Evolutionary conservation across 2,329 filamentous ascomycete genomes (phyloP), one percentile per base, ranked within the genome.

Genomic region (Lachnellula hyalina): DNA sequence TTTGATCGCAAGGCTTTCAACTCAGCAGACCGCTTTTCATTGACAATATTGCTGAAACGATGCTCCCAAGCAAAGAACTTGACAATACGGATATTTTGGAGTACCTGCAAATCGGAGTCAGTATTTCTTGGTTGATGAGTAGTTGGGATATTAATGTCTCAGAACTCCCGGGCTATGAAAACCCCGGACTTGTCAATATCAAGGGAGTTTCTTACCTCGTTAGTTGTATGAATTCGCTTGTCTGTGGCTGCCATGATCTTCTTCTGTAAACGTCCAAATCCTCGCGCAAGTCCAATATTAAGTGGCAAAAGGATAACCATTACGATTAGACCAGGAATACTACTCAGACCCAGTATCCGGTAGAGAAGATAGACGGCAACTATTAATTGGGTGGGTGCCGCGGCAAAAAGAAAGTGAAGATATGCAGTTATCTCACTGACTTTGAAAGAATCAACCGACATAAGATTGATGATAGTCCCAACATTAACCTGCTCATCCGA

Each of bases 381-480:
- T 46, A 88, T 74, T 40, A 99, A 81, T 72, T 97, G 92, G 0
- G 94, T 89, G 0, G 94, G 94, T 1, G 93, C 92, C 58, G 88
- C 86, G 0, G 92, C 93, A 77, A 93, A 88, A n/a, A 99, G 77
- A 72, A 96, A 99, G 72, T 99, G 94, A 34, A 99, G 77, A 70
- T 99, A 99, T 0, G 93, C 89, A 38, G 90, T 94, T 56, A 96
- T 86, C 69, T 99, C 94, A 59, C 90, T 89, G 53, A 99, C 90
- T 74, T 99, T 99, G 83, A 97, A 97, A 47, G 93, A 96, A 75
- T 99, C 95, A 41, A 99, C 95, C 11, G 94, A 95, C 94, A 99
- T 99, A 62, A 99, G 78, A 71, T 97, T 99, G 76, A 99, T 99
- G 67, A 99, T 96, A n/a, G 94, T 96, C 59, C 95, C 94, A 49